Evolutionary conservation across 1,284 basidiomycete species (phyloP), one percentile per base, ranked within the genome.

Genomic region (Microbotryum violaceum): DNA sequence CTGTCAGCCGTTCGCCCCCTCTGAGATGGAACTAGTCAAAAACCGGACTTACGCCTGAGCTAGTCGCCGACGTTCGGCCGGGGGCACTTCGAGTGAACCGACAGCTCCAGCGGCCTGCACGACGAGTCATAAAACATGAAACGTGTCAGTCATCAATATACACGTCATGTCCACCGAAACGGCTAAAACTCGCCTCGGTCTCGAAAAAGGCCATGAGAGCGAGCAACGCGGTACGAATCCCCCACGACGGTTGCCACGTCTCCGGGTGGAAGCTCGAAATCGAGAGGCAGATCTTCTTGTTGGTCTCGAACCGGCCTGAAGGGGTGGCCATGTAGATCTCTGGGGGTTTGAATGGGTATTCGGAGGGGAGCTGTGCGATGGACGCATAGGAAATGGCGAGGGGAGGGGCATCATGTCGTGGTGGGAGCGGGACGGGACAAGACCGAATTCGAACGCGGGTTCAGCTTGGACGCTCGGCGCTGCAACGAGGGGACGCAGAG

Each of bases 71-170:
- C 90, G 82, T 74, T 96, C 91, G 8, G 81, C 79, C 29, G 82
- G 76, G 8, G 89, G 86, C 70, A 85, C 86, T 70, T 94, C 89
- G 52, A 97, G 80, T 3, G 89, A 90, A 6, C 91, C 92, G 46
- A 96, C 86, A 18, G 91, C 91, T 42, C 85, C 85, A n/a, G 91
- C 85, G 25, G 90, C 86, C 71, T 92, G 54, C 23, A 16, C 12
- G 25, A 16, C 3, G 21, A n/a, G n/a, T n/a, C n/a, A n/a, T n/a
- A n/a, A 23, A 18, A 7, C 7, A 23, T 4, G 33, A 6, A 10
- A 10, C 31, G 5, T 6, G 44, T 44, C 21, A 37, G 25, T 6
- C 12, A 8, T 53, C 10, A 44, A 21, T 12, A 23, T 10, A 50
- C 7, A 8, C 4, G 16, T 3, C n/a, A 14, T 6, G 3, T 6